These are phyloP conservation scores for Blastomyces silverae DNA, from an alignment of 2,329 filamentous ascomycete species.

Conservation along the genomic window DNA sequence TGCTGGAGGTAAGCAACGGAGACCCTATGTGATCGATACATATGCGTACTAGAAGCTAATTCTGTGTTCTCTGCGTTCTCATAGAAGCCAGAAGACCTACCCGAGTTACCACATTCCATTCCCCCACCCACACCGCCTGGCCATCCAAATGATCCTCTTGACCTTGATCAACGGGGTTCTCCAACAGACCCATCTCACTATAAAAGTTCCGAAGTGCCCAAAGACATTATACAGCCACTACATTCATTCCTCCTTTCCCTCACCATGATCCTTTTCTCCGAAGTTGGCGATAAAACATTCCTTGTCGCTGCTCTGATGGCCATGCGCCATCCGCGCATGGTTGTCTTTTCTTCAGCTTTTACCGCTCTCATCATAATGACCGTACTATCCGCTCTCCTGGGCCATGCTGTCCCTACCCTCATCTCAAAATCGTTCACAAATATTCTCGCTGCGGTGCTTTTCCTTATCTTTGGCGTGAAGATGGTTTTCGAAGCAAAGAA, in stretches of 20 bases:
- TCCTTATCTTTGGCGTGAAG: slow-evolving; percentile 81
- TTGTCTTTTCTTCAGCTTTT: slow-evolving; percentile 95
- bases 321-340: slow-evolving; percentile 90
- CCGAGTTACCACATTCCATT: slow-evolving; percentile 68
- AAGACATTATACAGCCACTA: slow-evolving; percentile 60
- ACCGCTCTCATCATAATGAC: slow-evolving; percentile 91
- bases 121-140: slow-evolving; percentile 58
- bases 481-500: slow-evolving; percentile 78
- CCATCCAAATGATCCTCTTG: slow-evolving; percentile 39
- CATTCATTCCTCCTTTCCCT: slow-evolving; percentile 90
- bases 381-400: slow-evolving; percentile 81
- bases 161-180: slow-evolving; percentile 50
- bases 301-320: slow-evolving; percentile 96
- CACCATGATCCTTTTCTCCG: slow-evolving; percentile 95
- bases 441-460: slow-evolving; percentile 74
- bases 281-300: slow-evolving; percentile 98
- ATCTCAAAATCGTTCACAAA: slow-evolving; percentile 88
- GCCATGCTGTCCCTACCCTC: slow-evolving; percentile 82
- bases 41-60: background rate
- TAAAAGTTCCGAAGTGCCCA: slow-evolving; percentile 27
- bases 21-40: background rate
- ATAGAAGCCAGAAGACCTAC: slow-evolving; percentile 75
- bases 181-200: slow-evolving; percentile 29
- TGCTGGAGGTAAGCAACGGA: slow-evolving; percentile 48
- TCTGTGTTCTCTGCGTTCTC: background rate